Conservation (phyloP, 305 asterid genomes). For the Rubia peregrina region DNA sequence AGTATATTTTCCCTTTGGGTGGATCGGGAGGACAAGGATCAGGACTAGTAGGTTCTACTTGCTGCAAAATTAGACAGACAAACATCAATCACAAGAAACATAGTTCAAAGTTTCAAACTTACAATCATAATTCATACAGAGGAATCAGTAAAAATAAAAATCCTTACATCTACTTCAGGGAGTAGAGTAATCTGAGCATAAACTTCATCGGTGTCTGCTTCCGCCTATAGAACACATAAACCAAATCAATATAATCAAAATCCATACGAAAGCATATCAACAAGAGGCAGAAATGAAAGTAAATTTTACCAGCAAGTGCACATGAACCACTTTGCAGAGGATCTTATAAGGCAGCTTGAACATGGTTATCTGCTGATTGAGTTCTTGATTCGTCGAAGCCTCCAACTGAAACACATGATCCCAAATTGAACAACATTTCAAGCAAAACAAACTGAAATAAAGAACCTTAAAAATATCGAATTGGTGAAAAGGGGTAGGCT, state of each 20-base stretch:
- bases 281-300: background rate
- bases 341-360: constrained; percentile 71
- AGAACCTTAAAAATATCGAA: background rate
- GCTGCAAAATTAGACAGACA: constrained; percentile 33
- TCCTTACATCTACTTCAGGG: constrained; percentile 59
- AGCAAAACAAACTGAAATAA: background rate
- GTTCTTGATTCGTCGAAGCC: constrained; percentile 70
- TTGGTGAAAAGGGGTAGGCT: background rate
- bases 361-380: constrained; percentile 47
- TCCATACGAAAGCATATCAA: background rate
- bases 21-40: constrained; percentile 44
- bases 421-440: constrained; percentile 5
- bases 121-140: background rate
- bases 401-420: constrained; percentile 44
- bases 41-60: constrained; percentile 56
- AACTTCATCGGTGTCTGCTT: constrained; percentile 70
- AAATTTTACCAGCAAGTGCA: constrained; percentile 54
- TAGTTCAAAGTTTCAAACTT: too few relatives aligned
- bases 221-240: constrained; percentile 38
- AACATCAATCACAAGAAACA: background rate
- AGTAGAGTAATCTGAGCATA: constrained; percentile 73
- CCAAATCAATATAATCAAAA: background rate
- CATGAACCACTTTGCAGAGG: constrained; percentile 54
- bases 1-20: constrained; percentile 42
- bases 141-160: constrained; percentile 7